Base-by-base conservation (phyloP, 768 basidiomycete genomes). In the Xerocomellus intermedius region DNA sequence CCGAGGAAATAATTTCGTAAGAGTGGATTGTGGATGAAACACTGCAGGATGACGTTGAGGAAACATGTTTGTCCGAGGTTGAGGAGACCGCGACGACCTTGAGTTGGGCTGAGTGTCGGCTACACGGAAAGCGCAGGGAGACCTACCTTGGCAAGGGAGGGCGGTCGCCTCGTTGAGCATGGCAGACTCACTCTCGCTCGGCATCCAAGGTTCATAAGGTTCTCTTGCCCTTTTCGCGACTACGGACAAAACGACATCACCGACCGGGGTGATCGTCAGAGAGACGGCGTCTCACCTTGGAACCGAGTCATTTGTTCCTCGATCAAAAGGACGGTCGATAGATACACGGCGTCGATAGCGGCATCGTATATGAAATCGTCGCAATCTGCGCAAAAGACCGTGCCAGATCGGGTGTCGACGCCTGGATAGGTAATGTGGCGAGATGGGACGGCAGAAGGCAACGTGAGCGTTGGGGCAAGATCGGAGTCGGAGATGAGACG, bases 61-160 rank as follows among this genome's bases (percentile, higher is more conserved):
- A 94, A 98, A 66, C 96, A 98, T 0, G 94, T 98, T 69, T 94
- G 87, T 2, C 93, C 92, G 0, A 96, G 82, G 69, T 96, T 95
- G 41, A 93, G 74, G 4, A 96, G 77, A 0, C 94, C 93, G 54
- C 90, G 79, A n/a, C 90, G 84, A 48, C 86, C 91, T 91, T 5
- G 39, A 41, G 49, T 42, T 33, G 36, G 37, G 38, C 21, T 62
- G 24, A 53, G 54, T 33, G 16, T 35, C 3, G 8, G 10, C 21
- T 16, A 5, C 16, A 35, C 37, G n/a, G 2, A 17, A 8, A 26
- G 35, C 10, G 10, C 17, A 5, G 14, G 2, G 28, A 22, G 26
- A 41, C 35, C 5, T 52, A 87, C 92, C 87, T 79, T 92, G 87
- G 71, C 94, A 94, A 16, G 89, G 78, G 42, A 91, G 73, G 10